Percentiles rank a stretch among this genome's conserved stretches.
Evolutionary conservation across 305 asterid genomes (phyloP).

Genomic region (Fraxinus velutina): DNA sequence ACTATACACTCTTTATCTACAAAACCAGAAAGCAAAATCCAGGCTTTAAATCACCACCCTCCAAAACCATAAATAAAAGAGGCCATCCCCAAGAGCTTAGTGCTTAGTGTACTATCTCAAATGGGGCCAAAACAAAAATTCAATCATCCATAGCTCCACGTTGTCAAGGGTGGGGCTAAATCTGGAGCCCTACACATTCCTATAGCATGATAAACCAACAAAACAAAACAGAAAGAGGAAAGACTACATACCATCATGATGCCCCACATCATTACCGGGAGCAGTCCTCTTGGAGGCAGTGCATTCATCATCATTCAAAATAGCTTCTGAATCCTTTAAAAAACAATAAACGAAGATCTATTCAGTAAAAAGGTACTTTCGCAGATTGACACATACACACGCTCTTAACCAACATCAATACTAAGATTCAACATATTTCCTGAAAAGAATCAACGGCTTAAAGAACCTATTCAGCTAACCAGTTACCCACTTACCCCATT

Average conservation of each 20-base stretch:
- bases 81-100: not conserved
- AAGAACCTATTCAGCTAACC: not conserved
- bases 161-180: not conserved
- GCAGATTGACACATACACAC: not conserved
- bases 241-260: constrained; percentile 34
- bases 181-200: not conserved
- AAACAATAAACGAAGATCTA: constrained; percentile 6
- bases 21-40: not conserved
- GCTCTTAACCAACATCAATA: not conserved
- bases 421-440: not conserved
- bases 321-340: constrained; percentile 41
- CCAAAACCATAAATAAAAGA: not conserved
- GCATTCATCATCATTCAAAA: constrained; percentile 37
- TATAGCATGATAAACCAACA: not conserved
- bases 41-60: not conserved
- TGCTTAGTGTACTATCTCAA: not conserved
- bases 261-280: constrained; percentile 33
- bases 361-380: constrained; percentile 14
- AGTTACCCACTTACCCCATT: constrained; percentile 40
- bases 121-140: not conserved
- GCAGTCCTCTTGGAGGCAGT: constrained; percentile 26
- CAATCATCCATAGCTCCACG: not conserved
- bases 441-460: constrained; percentile 10
- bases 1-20: not conserved
- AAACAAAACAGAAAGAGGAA: constrained; percentile 1